Evolutionary conservation across 495 filamentous ascomycete species (phyloP).

Genomic region (Lophiotrema nucula): DNA sequence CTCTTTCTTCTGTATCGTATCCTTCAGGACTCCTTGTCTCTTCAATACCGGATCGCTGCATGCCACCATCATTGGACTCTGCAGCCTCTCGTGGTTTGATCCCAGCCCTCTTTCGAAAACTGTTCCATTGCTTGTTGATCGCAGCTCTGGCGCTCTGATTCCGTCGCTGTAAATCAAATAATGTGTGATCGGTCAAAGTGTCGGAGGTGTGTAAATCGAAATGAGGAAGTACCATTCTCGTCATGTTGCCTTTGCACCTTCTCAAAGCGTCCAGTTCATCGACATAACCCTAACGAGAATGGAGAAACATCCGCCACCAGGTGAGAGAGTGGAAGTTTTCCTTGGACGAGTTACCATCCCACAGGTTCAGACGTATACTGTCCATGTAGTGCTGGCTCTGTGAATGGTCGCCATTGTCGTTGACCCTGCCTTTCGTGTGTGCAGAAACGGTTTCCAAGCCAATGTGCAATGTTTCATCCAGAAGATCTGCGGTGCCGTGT

Average conservation of each 20-base stretch:
- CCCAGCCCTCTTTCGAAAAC: neutral
- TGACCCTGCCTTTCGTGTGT: constrained; percentile 1
- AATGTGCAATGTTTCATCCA: neutral
- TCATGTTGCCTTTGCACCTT: neutral
- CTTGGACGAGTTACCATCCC: neutral
- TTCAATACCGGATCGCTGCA: neutral
- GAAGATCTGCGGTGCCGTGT: neutral
- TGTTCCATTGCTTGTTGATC: neutral
- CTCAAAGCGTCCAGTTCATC: constrained; percentile 1
- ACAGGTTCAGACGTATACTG: neutral
- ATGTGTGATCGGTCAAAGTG: neutral
- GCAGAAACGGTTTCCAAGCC: neutral
- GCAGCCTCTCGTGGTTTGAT: neutral
- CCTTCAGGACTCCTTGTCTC: neutral
- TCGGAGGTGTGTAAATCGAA: constrained; percentile 11
- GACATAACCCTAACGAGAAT: neutral
- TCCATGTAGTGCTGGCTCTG: neutral
- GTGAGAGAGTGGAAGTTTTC: neutral
- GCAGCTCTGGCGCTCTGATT: neutral
- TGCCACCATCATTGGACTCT: neutral
- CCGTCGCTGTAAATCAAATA: neutral
- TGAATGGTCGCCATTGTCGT: neutral
- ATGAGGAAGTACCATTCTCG: neutral
- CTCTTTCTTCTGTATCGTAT: neutral
- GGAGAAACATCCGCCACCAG: constrained; percentile 1